phyloP scores from a whole-genome alignment of 2,329 filamentous ascomycete species.

The Colletotrichum noveboracense region DNA sequence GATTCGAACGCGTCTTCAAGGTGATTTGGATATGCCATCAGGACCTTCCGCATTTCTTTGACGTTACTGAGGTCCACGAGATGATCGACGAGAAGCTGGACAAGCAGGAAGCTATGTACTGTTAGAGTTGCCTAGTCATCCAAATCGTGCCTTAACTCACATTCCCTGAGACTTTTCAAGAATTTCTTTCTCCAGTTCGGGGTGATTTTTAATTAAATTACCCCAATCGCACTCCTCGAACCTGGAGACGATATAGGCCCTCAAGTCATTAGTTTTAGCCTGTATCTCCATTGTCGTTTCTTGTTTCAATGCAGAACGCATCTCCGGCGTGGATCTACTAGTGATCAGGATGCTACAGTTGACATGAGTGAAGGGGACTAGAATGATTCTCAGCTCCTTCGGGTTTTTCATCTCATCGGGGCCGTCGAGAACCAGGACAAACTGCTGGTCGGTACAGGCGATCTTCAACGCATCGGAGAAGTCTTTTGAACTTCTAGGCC shows the following conservation, averaged over 20 bases:
- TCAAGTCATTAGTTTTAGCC: neutral
- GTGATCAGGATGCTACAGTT: neutral
- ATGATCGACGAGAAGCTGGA: neutral
- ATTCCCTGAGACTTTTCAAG: neutral
- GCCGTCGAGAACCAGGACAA: neutral
- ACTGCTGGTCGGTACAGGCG: neutral
- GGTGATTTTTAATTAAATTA: neutral
- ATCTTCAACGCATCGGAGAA: neutral
- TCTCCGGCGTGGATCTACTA: neutral
- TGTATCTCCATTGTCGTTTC: neutral
- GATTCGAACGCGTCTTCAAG: neutral
- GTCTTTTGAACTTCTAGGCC: neutral
- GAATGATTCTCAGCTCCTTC: neutral
- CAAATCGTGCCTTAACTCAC: neutral
- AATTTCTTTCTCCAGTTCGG: neutral
- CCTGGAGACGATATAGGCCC: neutral
- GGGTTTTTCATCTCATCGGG: neutral
- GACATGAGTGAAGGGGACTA: neutral
- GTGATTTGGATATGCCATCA: accelerated
- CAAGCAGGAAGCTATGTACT: neutral
- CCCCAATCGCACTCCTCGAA: neutral
- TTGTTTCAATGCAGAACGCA: neutral
- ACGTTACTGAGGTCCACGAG: neutral
- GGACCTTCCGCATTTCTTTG: neutral
- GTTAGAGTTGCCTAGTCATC: neutral